phyloP scores from a whole-genome alignment of 148 eudicot genomes.

The Drosera capensis region DNA sequence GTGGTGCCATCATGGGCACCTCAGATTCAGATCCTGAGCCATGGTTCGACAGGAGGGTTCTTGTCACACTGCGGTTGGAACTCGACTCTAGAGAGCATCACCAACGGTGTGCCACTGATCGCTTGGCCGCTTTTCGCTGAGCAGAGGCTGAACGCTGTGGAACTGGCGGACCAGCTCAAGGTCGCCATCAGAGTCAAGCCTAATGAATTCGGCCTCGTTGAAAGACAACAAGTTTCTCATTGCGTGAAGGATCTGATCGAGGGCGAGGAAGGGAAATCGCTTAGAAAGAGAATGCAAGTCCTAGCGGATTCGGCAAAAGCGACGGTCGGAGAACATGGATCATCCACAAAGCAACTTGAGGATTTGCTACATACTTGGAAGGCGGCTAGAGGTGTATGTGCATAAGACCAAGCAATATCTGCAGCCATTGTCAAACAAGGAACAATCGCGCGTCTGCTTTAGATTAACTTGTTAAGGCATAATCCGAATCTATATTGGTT shows the following conservation, averaged over 20 bases:
- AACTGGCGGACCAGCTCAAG: not conserved
- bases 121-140: conserved; percentile 5
- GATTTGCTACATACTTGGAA: not conserved
- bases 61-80: conserved; percentile 7
- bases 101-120: not conserved
- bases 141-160: conserved; percentile 1
- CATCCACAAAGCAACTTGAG: not conserved
- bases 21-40: not conserved
- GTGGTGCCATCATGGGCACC: conserved; percentile 4
- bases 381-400: too few relatives aligned
- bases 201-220: not conserved
- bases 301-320: not conserved
- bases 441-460: too few relatives aligned
- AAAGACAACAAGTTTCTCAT: not conserved
- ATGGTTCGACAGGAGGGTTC: conserved; percentile 4
- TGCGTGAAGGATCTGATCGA: conserved; percentile 13
- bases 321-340: not conserved
- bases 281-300: not conserved
- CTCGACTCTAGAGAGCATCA: conserved; percentile 1
- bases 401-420: too few relatives aligned
- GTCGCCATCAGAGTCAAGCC: not conserved
- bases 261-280: not conserved
- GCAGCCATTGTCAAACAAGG: too few relatives aligned
- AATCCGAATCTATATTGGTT: too few relatives aligned
- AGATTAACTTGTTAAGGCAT: too few relatives aligned